phyloP scores from a whole-genome alignment of 495 filamentous ascomycete species.

The Collariella sp. region DNA sequence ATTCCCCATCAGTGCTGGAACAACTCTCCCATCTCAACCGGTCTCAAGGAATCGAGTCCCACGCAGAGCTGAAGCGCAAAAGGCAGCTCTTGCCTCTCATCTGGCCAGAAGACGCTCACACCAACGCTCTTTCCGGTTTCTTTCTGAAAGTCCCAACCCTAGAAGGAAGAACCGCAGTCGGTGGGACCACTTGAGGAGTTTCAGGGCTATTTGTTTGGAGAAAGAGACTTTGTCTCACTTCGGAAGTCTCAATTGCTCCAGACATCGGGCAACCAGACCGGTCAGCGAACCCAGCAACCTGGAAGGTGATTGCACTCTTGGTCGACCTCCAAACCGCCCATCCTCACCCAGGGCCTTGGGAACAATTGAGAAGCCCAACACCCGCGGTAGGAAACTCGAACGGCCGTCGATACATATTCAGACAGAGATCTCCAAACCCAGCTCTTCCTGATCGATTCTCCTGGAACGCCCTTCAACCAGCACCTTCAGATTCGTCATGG shows the following conservation, averaged over 20 bases:
- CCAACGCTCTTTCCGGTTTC: neutral
- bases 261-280: neutral
- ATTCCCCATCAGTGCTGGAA: neutral
- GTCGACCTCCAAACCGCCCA: no score
- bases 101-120: neutral
- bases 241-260: neutral
- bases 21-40: neutral
- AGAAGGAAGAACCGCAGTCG: neutral
- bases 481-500: conserved; percentile 10
- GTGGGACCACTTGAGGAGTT: neutral
- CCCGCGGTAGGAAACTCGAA: no score
- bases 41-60: neutral
- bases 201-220: neutral
- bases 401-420: no score
- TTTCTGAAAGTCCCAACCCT: neutral
- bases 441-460: neutral
- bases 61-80: neutral
- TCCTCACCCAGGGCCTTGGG: no score
- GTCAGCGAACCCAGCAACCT: neutral
- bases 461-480: neutral
- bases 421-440: no score
- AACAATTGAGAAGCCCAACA: no score
- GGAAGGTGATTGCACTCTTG: no score
- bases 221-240: conserved; percentile 1
- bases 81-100: neutral